Percentiles rank a stretch among this genome's conserved stretches.
Evolutionary conservation across 331 rosid species (phyloP).

Genomic region (Dryas integrifolia): DNA sequence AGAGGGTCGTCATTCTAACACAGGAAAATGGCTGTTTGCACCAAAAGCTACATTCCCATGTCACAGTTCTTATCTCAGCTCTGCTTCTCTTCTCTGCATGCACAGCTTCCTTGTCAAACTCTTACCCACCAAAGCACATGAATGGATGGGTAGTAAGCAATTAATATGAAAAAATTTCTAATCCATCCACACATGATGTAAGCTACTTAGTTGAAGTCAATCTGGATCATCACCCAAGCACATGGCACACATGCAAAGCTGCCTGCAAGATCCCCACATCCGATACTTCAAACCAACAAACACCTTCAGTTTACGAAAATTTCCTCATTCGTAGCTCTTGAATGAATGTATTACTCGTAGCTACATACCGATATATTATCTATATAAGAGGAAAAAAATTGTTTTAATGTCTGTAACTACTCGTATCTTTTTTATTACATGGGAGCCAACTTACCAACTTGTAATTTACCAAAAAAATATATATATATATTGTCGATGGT

Average conservation of each 20-base stretch:
- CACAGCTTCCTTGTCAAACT: conserved; percentile 11
- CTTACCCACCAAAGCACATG: conserved; percentile 7
- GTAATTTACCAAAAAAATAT: too few species aligned
- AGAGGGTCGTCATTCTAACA: conserved; percentile 42
- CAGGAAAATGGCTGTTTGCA: conserved; percentile 45
- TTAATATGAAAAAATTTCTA: not conserved
- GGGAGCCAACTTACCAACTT: too few species aligned
- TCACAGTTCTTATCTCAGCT: conserved; percentile 21
- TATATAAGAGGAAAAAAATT: too few species aligned
- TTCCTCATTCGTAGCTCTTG: not conserved
- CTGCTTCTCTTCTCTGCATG: not conserved
- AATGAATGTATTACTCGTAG: not conserved
- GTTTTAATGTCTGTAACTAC: too few species aligned
- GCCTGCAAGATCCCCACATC: conserved; percentile 11
- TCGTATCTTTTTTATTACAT: too few species aligned
- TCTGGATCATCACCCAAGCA: conserved; percentile 34
- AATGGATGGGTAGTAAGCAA: not conserved
- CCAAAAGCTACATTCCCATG: conserved; percentile 21
- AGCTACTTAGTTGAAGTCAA: conserved; percentile 26
- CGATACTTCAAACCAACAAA: not conserved
- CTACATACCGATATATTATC: too few species aligned
- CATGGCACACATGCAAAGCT: conserved; percentile 38
- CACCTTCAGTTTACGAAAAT: not conserved
- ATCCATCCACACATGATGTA: conserved; percentile 24
- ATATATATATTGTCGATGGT: too few species aligned